These are phyloP conservation scores for Phytophthora kernoviae DNA, from an alignment of 352 stramenopile species.

Conservation along the genomic window DNA sequence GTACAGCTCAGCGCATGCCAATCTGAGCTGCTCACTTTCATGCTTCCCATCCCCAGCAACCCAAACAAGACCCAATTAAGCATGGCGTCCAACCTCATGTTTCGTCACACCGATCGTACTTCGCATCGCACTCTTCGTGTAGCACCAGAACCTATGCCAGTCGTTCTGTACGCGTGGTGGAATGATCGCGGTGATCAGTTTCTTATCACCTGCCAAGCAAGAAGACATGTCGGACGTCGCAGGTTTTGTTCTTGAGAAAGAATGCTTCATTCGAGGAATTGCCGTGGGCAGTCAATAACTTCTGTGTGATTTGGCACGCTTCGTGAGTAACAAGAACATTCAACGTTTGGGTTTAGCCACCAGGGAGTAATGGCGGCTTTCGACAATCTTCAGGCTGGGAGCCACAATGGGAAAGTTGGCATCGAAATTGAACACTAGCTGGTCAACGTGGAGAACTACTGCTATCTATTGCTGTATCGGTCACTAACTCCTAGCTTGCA, in stretches of 20 bases:
- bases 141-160: constrained; percentile 7
- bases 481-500: too few species aligned
- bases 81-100: constrained; percentile 18
- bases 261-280: constrained; percentile 9
- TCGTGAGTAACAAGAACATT: constrained; percentile 14
- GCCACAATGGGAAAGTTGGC: constrained; percentile 25
- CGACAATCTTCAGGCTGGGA: constrained; percentile 16
- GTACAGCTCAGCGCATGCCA: not conserved
- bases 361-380: constrained; percentile 15
- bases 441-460: not conserved
- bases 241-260: constrained; percentile 6
- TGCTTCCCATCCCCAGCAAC: not conserved
- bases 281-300: constrained; percentile 5
- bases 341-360: constrained; percentile 15
- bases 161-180: constrained; percentile 6
- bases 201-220: constrained; percentile 8
- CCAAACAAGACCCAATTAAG: not conserved
- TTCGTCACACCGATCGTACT: constrained; percentile 21
- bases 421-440: constrained; percentile 5
- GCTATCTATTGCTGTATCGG: too few species aligned
- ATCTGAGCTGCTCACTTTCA: constrained; percentile 5
- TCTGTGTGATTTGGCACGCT: constrained; percentile 12
- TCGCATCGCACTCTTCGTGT: constrained; percentile 21
- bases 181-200: constrained; percentile 16
- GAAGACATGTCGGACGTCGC: constrained; percentile 21